Base-by-base conservation (phyloP, 306 rosid genomes). In the Quercus rubra region DNA sequence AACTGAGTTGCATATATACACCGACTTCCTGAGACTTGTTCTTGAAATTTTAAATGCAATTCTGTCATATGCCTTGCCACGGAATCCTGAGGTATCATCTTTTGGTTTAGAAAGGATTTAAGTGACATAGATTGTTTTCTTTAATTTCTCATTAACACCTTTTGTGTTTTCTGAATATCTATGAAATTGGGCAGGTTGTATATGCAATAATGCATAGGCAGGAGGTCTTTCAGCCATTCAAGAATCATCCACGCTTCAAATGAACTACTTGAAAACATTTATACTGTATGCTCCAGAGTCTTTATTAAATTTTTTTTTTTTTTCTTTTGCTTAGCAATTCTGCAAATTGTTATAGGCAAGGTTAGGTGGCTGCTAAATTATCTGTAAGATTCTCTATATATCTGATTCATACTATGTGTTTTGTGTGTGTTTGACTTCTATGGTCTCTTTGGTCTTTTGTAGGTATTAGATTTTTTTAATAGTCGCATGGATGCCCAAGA, bases 181-280 rank as follows among this genome's bases (percentile, higher is more conserved):
- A 41, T 79, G 77, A 58, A 77, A 71, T 77, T 85, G 75, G 59
- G 80, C 92, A 96, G 99, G 97, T 96, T 77, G 82, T 96, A 62
- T 96, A 96, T 87, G 98, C 99, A 62, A 80, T 93, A 79, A 91
- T 96, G 96, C 98, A 96, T 90, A 83, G 99, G 84, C 98, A 96
- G 88, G 99, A 96, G 83, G 93, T 96, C 78, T 96, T 96, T 91
- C 94, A 87, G 86, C 97, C 99, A 79, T 96, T 93, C 89, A 96
- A 88, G 92, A 88, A 69, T 87, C 99, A 96, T 78, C 98, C 97
- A 55, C 93, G 99, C 69, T 96, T 96, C 89, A 89, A 89, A 85
- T 21, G 99, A 96, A 85, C 91, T 96, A 78, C 86, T 96, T 73
- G 99, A 96, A 81, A 96, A 96, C 88, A 89, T 96, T 41, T 96